A percentile compares a stretch with the other conserved stretches of the same genome.
phyloP scores from a whole-genome alignment of 2,329 filamentous ascomycete species.

The Alternaria viburni region DNA sequence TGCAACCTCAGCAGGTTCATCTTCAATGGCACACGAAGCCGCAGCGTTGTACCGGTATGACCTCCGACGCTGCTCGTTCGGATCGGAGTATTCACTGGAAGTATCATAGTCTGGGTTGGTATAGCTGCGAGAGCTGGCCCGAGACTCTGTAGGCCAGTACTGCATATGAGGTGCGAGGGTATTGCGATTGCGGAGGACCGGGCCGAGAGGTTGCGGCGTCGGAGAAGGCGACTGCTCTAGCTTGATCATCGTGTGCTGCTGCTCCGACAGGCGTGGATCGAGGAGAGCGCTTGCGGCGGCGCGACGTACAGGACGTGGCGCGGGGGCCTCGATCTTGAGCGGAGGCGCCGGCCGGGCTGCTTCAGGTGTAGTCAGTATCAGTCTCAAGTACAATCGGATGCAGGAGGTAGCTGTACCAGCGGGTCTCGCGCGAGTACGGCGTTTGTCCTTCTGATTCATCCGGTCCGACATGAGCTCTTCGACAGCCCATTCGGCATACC shows the following conservation, averaged over 20 bases:
- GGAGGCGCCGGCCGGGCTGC: constrained; percentile 32
- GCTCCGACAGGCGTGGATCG: constrained; percentile 47
- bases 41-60: constrained; percentile 30
- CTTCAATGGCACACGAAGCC: constrained; percentile 41
- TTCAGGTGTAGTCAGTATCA: constrained; percentile 28
- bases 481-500: constrained; percentile 77
- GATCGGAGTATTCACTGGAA: constrained; percentile 47
- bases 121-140: constrained; percentile 45
- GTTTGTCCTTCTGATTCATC: constrained; percentile 76
- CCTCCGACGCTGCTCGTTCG: constrained; percentile 26
- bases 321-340: constrained; percentile 33
- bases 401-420: constrained; percentile 33
- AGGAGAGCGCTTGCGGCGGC: constrained; percentile 34
- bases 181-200: constrained; percentile 38
- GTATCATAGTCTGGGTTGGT: constrained; percentile 48
- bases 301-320: constrained; percentile 33
- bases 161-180: constrained; percentile 46
- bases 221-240: constrained; percentile 41
- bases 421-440: constrained; percentile 55
- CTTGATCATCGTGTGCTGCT: constrained; percentile 46
- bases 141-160: constrained; percentile 46
- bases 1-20: constrained; percentile 31
- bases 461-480: constrained; percentile 77
- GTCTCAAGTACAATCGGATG: neutral
- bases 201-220: constrained; percentile 31